A percentile compares a stretch with the other conserved stretches of the same genome.
phyloP scores from a whole-genome alignment of 208 protist species.

The Tetramitus jugosus region DNA sequence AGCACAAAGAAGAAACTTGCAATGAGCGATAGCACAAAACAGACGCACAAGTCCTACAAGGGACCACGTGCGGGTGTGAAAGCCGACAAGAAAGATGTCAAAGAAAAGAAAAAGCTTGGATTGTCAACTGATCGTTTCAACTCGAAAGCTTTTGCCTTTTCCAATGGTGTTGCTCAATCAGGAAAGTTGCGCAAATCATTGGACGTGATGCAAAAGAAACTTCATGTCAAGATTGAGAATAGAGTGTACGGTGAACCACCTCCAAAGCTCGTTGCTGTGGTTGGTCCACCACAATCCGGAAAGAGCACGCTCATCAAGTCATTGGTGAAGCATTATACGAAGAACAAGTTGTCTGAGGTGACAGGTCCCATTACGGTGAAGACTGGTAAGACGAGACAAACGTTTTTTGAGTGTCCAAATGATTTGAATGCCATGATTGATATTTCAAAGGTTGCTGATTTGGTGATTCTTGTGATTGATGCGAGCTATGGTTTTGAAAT shows the following conservation, averaged over 20 bases:
- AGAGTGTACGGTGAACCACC: conserved; percentile 59
- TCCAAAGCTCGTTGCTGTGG: conserved; percentile 87
- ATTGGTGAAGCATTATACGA: conserved; percentile 95
- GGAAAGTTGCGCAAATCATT: conserved; percentile 25
- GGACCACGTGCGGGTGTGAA: conserved; percentile 68
- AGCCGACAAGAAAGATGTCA: conserved; percentile 63
- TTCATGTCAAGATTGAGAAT: conserved; percentile 50
- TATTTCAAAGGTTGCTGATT: conserved; percentile 91
- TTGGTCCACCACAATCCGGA: conserved; percentile 87
- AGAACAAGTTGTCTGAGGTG: conserved; percentile 76
- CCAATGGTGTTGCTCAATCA: conserved; percentile 28
- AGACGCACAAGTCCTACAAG: conserved; percentile 75
- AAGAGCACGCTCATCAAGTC: conserved; percentile 95
- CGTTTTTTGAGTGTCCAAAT: conserved; percentile 96
- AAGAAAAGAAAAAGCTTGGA: conserved; percentile 69
- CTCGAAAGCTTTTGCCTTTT: conserved; percentile 65
- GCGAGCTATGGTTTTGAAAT: conserved; percentile 98
- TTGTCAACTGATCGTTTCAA: conserved; percentile 76
- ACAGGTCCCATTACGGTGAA: conserved; percentile 95
- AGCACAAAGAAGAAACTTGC: no score
- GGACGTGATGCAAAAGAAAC: conserved; percentile 46
- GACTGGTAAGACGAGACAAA: conserved; percentile 79
- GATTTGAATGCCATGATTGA: conserved; percentile 97
- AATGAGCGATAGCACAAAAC: conserved; percentile 44
- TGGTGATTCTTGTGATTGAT: conserved; percentile 95